Evolutionary conservation across 345 rosid species (phyloP), one percentile per base, ranked within the genome.

Genomic region (Aethionema arabicum): DNA sequence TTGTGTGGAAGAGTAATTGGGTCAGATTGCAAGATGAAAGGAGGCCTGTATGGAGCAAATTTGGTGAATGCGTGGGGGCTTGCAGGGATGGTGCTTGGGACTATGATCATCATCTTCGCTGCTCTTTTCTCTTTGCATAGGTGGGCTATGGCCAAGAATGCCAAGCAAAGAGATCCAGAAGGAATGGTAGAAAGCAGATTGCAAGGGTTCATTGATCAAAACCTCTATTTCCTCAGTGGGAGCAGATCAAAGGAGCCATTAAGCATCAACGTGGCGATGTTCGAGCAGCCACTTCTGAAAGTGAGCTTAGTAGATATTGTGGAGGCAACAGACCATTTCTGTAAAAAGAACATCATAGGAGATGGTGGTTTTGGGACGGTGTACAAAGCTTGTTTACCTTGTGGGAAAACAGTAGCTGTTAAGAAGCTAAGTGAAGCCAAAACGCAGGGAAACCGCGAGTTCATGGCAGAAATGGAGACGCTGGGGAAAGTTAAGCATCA

Each of bases 361-460:
- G 96, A 84, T 36, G 97, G 97, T 7, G 97, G 96, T 15, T 93
- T 87, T 3, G 99, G 99, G 36, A 90, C 97, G 0, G 97, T 93
- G 8, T 93, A 85, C 77, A 85, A 80, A 75, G 96, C 97, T 27
- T 70, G 68, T 35, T 71, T 90, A 43, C 78, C 76, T 0, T 68
- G 70, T 54, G 87, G 86, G 4, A 84, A 75, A 61, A 80, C 65
- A 8, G 97, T 93, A n/a, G 96, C 99, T 5, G 86, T 93, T 2
- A 93, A 93, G 85, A 90, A 93, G 83, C 79, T 93, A 45, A 93
- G 86, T 52, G 80, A 80, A 55, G 87, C 92, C 4, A 83, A 85
- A 67, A 81, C 92, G 4, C 97, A 93, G 49, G 99, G 97, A 5
- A 72, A 84, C 70, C 70, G 97, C 0, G 97, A 93, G 61, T 93